Evolutionary conservation across 2,329 filamentous ascomycete species (phyloP).

Genomic region (Penicillium sp.): DNA sequence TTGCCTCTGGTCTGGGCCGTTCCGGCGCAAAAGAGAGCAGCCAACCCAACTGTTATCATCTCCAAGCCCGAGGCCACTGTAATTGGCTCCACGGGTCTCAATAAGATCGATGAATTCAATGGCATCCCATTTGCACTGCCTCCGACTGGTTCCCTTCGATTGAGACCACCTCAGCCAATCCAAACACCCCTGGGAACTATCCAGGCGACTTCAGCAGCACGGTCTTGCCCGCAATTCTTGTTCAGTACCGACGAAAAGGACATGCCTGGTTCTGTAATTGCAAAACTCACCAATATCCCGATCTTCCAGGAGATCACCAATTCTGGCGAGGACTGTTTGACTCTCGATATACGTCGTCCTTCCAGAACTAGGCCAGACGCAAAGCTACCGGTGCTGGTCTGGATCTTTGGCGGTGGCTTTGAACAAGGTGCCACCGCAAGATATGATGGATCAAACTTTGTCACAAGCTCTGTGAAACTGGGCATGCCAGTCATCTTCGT

Average conservation of each 20-base stretch:
- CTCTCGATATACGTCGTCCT: constrained; percentile 60
- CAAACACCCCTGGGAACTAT: constrained; percentile 59
- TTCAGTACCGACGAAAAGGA: constrained; percentile 51
- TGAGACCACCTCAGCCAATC: constrained; percentile 66
- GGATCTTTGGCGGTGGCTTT: constrained; percentile 65
- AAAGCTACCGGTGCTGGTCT: constrained; percentile 66
- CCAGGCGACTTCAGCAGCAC: constrained; percentile 57
- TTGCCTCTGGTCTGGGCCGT: constrained; percentile 15
- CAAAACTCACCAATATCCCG: constrained; percentile 54
- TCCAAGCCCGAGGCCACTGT: constrained; percentile 54
- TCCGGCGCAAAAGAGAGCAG: constrained; percentile 40
- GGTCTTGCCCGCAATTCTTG: constrained; percentile 70
- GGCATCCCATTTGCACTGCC: constrained; percentile 74
- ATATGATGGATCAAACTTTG: constrained; percentile 37
- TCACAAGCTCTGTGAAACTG: constrained; percentile 42
- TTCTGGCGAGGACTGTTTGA: constrained; percentile 64
- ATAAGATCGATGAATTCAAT: constrained; percentile 64
- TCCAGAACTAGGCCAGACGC: constrained; percentile 53
- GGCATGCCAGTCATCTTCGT: constrained; percentile 71
- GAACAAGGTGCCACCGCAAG: constrained; percentile 47
- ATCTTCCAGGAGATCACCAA: constrained; percentile 57
- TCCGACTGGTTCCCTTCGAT: constrained; percentile 63
- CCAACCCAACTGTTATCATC: constrained; percentile 54
- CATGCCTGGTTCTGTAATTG: constrained; percentile 48
- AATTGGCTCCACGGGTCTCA: constrained; percentile 30